Percentiles rank a stretch among this genome's conserved stretches.
phyloP scores from a whole-genome alignment of 352 stramenopile species.

The Phytophthora sp. region DNA sequence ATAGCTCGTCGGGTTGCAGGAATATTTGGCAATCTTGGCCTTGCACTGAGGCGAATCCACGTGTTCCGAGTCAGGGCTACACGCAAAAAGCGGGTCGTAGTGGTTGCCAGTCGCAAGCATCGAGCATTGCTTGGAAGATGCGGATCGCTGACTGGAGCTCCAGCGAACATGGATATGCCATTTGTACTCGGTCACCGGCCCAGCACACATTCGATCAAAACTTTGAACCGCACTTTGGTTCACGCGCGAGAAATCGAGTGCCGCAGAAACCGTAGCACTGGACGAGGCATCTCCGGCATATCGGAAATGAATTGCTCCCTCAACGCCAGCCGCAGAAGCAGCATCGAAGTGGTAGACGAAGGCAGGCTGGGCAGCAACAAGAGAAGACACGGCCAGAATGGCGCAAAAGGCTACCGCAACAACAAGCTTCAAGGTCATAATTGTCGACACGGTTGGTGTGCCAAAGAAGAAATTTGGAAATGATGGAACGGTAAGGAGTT shows the following conservation, averaged over 20 bases:
- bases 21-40: conserved; percentile 35
- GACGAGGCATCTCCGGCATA: conserved; percentile 23
- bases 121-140: conserved; percentile 40
- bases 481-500: not conserved
- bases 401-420: not conserved
- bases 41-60: conserved; percentile 31
- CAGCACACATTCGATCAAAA: conserved; percentile 32
- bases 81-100: conserved; percentile 60
- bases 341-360: conserved; percentile 35
- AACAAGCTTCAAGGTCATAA: conserved; percentile 6
- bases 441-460: not conserved
- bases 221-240: conserved; percentile 22
- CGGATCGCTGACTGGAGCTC: conserved; percentile 18
- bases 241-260: conserved; percentile 45
- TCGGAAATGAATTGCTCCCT: conserved; percentile 26
- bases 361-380: not conserved
- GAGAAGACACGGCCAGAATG: not conserved
- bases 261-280: conserved; percentile 29
- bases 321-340: conserved; percentile 21
- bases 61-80: conserved; percentile 52
- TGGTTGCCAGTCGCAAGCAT: conserved; percentile 48
- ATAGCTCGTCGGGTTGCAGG: conserved; percentile 46
- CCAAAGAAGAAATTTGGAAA: conserved; percentile 1
- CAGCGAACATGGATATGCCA: conserved; percentile 61
- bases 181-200: conserved; percentile 36